Evolutionary conservation across 2,329 filamentous ascomycete species (phyloP), one percentile per base, ranked within the genome.

Genomic region (Fusarium siculi): DNA sequence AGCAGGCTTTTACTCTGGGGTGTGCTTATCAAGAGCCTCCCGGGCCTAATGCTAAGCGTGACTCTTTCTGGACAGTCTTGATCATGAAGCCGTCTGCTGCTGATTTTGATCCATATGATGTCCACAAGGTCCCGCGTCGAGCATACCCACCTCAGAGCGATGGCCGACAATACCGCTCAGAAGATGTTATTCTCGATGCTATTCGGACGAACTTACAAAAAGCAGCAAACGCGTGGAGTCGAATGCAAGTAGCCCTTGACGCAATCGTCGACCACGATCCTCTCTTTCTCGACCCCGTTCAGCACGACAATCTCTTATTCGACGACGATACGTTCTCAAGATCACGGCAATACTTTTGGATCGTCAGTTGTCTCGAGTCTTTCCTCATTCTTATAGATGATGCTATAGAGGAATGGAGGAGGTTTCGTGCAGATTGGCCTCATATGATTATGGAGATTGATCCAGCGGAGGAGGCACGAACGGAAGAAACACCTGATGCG

Each of bases 241-340:
- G 44, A n/a, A n/a, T 64, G 21, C 55, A 60, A 43, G 18, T 37
- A 6, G 61, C 61, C 19, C 55, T 64, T 7, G 23, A 39, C 5
- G n/a, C 61, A 11, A 37, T 50, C 9, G 36, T 64, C 15, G 55
- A 64, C 9, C 44, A 50, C 7, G 55, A 52, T 12, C 61, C 61
- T 44, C 56, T 52, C 0, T 64, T 64, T 25, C 25, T 64, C 15
- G 44, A 64, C 49, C 55, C 61, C 2, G 32, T 32, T 9, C 46
- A 62, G 11, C 62, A 64, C 6, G 62, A 44, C 14, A 52, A 62
- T 16, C 44, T 52, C 9, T 34, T 64, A 23, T 64, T 64, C 18
- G 62, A 64, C 14, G 56, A 62, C 21, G 62, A 62, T 9, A 52
- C 56, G 1, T 64, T 64, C 6, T 64, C 62, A 4, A 19, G 56